Conservation (phyloP, 2,329 filamentous ascomycete species). For the Trichoderma sp. region DNA sequence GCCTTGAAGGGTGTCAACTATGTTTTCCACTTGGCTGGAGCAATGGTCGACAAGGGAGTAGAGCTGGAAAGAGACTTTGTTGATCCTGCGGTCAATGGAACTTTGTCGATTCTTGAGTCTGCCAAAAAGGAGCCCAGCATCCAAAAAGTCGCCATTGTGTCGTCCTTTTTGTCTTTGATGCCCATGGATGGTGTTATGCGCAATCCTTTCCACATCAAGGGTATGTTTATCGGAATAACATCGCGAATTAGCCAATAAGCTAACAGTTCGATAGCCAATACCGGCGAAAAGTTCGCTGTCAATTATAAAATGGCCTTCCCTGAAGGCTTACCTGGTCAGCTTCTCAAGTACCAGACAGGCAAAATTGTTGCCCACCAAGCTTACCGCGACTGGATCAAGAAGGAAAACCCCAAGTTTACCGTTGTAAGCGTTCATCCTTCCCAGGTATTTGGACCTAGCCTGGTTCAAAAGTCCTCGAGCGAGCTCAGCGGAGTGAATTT, state of each 20-base stretch:
- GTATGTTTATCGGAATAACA: background rate
- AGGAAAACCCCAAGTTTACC: constrained; percentile 14
- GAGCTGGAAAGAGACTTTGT: constrained; percentile 22
- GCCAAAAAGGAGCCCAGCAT: constrained; percentile 10
- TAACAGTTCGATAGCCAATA: background rate
- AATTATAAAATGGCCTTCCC: constrained; percentile 12
- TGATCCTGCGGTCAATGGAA: constrained; percentile 21
- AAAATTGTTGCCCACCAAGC: constrained; percentile 24
- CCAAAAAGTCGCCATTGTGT: constrained; percentile 20
- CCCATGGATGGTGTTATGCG: constrained; percentile 11
- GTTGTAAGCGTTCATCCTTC: constrained; percentile 21
- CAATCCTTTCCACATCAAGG: background rate
- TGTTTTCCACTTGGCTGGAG: constrained; percentile 32
- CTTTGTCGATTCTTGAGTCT: constrained; percentile 20
- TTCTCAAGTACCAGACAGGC: constrained; percentile 21
- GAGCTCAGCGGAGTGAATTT: constrained; percentile 28
- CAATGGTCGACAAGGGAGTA: constrained; percentile 21
- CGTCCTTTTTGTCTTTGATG: constrained; percentile 22
- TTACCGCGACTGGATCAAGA: constrained; percentile 21
- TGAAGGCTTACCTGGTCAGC: background rate
- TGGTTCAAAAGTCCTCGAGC: constrained; percentile 15
- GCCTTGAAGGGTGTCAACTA: constrained; percentile 37
- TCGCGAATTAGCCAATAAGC: background rate
- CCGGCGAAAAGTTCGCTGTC: background rate
- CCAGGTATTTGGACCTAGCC: constrained; percentile 22